Base-by-base conservation (phyloP, 1,284 basidiomycete genomes). In the Coniferiporia sulphurascens region DNA sequence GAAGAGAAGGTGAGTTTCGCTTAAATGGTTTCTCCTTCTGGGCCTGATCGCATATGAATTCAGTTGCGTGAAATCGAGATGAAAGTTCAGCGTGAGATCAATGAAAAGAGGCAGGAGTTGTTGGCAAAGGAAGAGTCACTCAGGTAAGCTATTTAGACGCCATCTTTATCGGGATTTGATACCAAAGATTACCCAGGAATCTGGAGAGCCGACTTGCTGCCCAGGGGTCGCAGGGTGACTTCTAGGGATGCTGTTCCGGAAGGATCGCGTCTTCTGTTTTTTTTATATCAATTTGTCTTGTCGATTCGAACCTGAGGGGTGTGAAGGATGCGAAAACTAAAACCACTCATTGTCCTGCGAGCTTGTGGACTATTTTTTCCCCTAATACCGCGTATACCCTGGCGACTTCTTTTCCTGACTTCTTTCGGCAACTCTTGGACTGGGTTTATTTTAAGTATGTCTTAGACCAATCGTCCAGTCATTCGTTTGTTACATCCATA, bases 71-170 rank as follows among this genome's bases (percentile, higher is more conserved):
- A 99, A 78, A 95, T 98, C 73, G 97, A 99, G 73, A 84, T 98
- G 74, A 95, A 94, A 73, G 95, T 98, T 43, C 96, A 98, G 75
- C 87, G 97, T 62, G 97, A 99, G 81, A 96, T 99, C 76, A 93
- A 93, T 75, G 93, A 99, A 81, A 98, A 98, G 82, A 83, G 95
- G 70, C 97, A 99, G 74, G 96, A 99, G 73, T 77, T 99, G 65
- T 75, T 95, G 69, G 93, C 93, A 52, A 96, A 95, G 74, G 93
- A 95, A 73, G 93, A 95, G 74, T 89, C 89, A 44, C 86, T 91
- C 69, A 84, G 89, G 88, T 89, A 63, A 58, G 78, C 68, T 38
- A 8, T 63, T 48, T 35, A 52, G 38, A 58, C 12, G 46, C 43
- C 22, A 22, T 21, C n/a, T 53, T 45, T 52, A 48, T 58, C 43